phyloP scores from a whole-genome alignment of 495 filamentous ascomycete species.

The Astrothelium macrocarpum region DNA sequence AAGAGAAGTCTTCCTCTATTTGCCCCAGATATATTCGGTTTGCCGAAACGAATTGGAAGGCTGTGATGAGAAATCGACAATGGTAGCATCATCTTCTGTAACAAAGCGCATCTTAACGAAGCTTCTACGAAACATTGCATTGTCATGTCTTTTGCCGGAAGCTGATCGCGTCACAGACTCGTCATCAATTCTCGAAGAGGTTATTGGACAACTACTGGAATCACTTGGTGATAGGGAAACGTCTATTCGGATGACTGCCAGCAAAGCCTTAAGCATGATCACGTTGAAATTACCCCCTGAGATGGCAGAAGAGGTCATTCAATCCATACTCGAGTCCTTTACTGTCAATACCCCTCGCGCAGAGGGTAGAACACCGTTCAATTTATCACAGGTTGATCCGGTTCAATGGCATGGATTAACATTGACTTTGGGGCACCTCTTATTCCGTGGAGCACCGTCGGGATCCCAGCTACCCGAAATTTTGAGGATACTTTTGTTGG shows the following conservation, averaged over 20 bases:
- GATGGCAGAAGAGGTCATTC: slow-evolving; percentile 76
- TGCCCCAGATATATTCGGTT: slow-evolving; percentile 43
- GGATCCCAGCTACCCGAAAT: slow-evolving; percentile 56
- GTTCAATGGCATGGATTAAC: slow-evolving; percentile 87
- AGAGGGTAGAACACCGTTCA: slow-evolving; percentile 76
- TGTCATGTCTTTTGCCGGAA: not conserved
- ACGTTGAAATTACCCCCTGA: slow-evolving; percentile 64
- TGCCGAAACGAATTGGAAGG: slow-evolving; percentile 39
- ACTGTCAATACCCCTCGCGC: slow-evolving; percentile 65
- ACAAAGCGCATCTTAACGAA: slow-evolving; percentile 77
- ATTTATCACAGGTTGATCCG: slow-evolving; percentile 59
- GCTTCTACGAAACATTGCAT: slow-evolving; percentile 54
- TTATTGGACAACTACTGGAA: slow-evolving; percentile 61
- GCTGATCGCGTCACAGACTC: not conserved
- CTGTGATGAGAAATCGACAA: slow-evolving; percentile 11
- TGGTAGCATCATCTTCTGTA: slow-evolving; percentile 49
- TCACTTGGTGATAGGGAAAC: slow-evolving; percentile 74
- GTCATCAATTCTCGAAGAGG: slow-evolving; percentile 50
- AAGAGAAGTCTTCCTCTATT: slow-evolving; percentile 42
- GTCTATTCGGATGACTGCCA: slow-evolving; percentile 76
- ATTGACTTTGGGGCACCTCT: slow-evolving; percentile 72
- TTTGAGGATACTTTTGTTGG: slow-evolving; percentile 58
- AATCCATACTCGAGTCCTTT: slow-evolving; percentile 67
- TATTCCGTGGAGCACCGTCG: slow-evolving; percentile 69
- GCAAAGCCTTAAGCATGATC: slow-evolving; percentile 84